Conservation (phyloP, 345 rosid species). For the Aquilaria yunnanensis region DNA sequence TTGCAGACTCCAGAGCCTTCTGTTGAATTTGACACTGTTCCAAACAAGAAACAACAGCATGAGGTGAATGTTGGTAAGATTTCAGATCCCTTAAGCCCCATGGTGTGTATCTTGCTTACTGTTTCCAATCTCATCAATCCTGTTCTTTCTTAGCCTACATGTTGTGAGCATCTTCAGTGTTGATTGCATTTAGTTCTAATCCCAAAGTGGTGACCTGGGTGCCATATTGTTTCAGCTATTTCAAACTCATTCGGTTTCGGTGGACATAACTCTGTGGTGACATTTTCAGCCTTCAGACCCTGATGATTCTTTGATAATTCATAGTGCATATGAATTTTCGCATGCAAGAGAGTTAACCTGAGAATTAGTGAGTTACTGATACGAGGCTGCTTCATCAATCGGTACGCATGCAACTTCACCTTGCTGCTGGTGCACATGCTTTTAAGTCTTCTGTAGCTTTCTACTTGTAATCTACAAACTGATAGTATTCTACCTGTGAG, state of each 20-base stretch:
- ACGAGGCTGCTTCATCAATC: no score
- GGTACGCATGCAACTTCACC: no score
- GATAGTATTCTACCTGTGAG: no score
- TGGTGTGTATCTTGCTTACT: neutral
- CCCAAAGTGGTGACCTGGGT: neutral
- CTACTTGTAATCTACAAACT: no score
- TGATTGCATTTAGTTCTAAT: neutral
- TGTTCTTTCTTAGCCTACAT: neutral
- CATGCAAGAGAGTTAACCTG: no score
- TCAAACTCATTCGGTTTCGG: slow-evolving; percentile 97
- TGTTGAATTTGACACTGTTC: slow-evolving; percentile 81
- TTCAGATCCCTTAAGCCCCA: neutral
- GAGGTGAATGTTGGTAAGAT: slow-evolving; percentile 96
- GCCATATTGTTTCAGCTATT: slow-evolving; percentile 51
- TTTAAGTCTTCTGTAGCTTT: no score
- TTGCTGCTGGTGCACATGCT: no score
- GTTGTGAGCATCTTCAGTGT: neutral
- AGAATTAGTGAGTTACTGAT: no score
- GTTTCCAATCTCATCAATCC: slow-evolving; percentile 2
- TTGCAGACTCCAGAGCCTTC: slow-evolving; percentile 86
- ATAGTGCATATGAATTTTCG: no score
- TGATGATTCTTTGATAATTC: slow-evolving; percentile 29
- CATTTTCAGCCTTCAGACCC: slow-evolving; percentile 83
- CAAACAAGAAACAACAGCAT: slow-evolving; percentile 79
- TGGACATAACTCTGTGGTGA: slow-evolving; percentile 98